Evolutionary conservation across 202 grass and related monocot genomes (phyloP), one percentile per base, ranked within the genome.

Genomic region (Dendrocalamus latiflorus): DNA sequence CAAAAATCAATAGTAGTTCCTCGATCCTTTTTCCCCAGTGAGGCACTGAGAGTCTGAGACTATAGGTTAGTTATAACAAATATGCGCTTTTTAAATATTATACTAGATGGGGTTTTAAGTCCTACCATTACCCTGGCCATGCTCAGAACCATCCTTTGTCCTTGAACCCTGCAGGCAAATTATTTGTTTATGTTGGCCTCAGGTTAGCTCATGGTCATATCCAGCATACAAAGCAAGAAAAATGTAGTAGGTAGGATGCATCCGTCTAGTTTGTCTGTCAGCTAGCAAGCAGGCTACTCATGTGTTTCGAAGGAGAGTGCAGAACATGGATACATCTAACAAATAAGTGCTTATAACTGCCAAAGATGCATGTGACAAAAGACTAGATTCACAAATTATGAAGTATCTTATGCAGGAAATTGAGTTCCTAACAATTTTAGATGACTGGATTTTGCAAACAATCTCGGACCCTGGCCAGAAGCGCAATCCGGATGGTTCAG

Each of bases 131-230:
- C 33, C 36, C 21, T 72, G 67, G 7, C 78, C 82, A 70, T 68
- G 82, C 73, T 91, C 89, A 68, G 89, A 88, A 81, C 64, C 73
- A 82, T 88, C 82, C 85, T 88, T 91, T 81, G 60, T 57, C 67
- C 36, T 84, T 42, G 89, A 88, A 82, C 67, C 81, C 89, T 91
- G 86, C 36, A 88, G 37, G 59, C 6, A 88, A 78, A 88, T 66
- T 49, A 66, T 73, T 81, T 58, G 25, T 61, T 54, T 77, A 65
- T 30, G 24, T 76, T 50, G 44, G 51, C 71, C 43, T 59, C 53
- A 53, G 45, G 25, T 62, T 71, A 81, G 85, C 58, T 5, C 24
- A 80, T 57, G 22, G 15, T 68, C 18, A 78, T 34, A 68, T 68
- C 73, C 50, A 86, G 73, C 18, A 77, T 86, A 86, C 9, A 66